Conservation (phyloP, 2,329 filamentous ascomycete genomes). For the Pestalotiopsis sp. region DNA sequence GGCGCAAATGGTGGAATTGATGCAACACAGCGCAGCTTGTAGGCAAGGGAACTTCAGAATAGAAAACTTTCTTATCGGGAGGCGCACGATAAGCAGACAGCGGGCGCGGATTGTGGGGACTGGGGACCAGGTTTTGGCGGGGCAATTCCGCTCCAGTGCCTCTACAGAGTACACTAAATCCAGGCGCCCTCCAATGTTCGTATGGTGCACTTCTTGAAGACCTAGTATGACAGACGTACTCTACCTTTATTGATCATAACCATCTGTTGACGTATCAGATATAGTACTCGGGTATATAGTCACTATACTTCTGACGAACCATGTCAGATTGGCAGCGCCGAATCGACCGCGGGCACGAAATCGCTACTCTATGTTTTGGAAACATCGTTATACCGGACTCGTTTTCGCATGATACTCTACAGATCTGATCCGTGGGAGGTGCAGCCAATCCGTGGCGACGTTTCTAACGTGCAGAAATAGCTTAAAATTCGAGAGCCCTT, state of each 20-base stretch:
- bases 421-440: too few species aligned
- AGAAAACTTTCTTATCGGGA: slow-evolving; percentile 6
- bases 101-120: not conserved
- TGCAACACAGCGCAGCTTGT: not conserved
- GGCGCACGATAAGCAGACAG: not conserved
- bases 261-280: not conserved
- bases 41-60: slow-evolving; percentile 7
- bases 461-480: too few species aligned
- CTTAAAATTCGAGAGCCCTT: too few species aligned
- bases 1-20: not conserved
- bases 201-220: not conserved
- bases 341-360: too few species aligned
- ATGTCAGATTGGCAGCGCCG: not conserved
- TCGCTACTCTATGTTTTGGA: too few species aligned
- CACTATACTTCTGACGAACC: not conserved
- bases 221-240: not conserved
- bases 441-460: too few species aligned
- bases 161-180: not conserved
- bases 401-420: too few species aligned
- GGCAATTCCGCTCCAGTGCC: not conserved
- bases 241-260: not conserved
- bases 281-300: not conserved
- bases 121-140: not conserved
- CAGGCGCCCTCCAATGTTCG: not conserved
- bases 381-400: too few species aligned